A percentile compares a stretch with the other conserved stretches of the same genome.
phyloP scores from a whole-genome alignment of 257 asterid species.

The Echium plantagineum region DNA sequence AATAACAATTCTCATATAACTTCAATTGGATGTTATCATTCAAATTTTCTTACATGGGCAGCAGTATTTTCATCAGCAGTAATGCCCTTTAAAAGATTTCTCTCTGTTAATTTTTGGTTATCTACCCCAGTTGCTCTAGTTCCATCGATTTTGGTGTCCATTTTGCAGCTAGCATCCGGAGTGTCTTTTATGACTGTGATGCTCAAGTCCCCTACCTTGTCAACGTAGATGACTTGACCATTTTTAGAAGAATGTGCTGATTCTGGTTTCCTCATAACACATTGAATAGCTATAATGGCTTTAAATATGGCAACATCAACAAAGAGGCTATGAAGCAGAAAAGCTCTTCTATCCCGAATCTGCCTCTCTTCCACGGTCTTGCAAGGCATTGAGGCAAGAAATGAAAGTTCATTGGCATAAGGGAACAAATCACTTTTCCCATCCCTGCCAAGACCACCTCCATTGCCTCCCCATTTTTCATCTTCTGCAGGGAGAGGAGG shows the following conservation, averaged over 20 bases:
- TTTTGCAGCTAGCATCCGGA: constrained; percentile 72
- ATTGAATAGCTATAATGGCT: constrained; percentile 63
- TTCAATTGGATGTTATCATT: not conserved
- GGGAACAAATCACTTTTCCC: constrained; percentile 76
- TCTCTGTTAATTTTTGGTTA: constrained; percentile 49
- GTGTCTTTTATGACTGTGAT: constrained; percentile 64
- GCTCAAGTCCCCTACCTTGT: constrained; percentile 73
- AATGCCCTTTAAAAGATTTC: constrained; percentile 89
- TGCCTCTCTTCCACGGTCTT: constrained; percentile 94
- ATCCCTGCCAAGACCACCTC: constrained; percentile 93
- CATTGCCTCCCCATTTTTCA: constrained; percentile 93
- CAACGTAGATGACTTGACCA: constrained; percentile 29
- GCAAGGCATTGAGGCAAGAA: constrained; percentile 92
- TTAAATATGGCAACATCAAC: constrained; percentile 90
- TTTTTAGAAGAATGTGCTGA: constrained; percentile 27
- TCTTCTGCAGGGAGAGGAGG: constrained; percentile 87
- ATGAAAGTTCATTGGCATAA: constrained; percentile 62
- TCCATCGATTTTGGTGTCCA: constrained; percentile 91
- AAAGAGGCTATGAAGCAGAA: constrained; percentile 86
- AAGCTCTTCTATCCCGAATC: constrained; percentile 84
- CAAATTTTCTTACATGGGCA: constrained; percentile 63
- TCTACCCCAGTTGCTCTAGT: constrained; percentile 56
- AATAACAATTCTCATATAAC: not conserved
- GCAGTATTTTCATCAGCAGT: constrained; percentile 94
- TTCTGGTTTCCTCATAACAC: constrained; percentile 53